Percentiles rank a stretch among this genome's conserved stretches.
Conservation (phyloP, 176 grass and related monocot genomes). For the Cenchrus fungigraminus region DNA sequence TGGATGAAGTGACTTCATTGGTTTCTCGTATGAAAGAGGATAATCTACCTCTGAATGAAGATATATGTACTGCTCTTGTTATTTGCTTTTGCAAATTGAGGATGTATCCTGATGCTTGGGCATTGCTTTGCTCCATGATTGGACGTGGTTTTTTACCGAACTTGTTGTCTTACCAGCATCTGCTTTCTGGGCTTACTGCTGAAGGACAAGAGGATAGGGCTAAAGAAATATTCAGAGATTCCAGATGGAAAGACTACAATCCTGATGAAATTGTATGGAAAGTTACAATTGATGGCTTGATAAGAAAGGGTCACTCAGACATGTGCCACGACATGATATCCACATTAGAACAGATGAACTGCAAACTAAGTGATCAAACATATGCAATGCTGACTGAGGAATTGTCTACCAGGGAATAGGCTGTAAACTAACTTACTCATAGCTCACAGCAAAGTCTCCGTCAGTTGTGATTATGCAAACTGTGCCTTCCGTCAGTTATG, state of each 20-base stretch:
- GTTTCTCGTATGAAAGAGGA: constrained; percentile 60
- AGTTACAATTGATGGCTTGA: constrained; percentile 66
- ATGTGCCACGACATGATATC: constrained; percentile 51
- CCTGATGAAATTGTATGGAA: constrained; percentile 77
- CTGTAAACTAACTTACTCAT: background rate
- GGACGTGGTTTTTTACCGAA: constrained; percentile 53
- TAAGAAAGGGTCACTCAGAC: constrained; percentile 51
- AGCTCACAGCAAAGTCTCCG: background rate
- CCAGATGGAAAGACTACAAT: constrained; percentile 53
- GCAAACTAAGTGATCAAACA: constrained; percentile 57
- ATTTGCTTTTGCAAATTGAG: constrained; percentile 59
- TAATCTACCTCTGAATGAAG: constrained; percentile 46
- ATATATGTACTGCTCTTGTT: constrained; percentile 49
- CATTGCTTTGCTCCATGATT: constrained; percentile 53
- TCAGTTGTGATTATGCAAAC: constrained; percentile 9
- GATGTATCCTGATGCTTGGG: constrained; percentile 50
- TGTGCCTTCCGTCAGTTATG: background rate
- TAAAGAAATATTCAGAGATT: constrained; percentile 51
- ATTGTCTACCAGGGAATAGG: constrained; percentile 31
- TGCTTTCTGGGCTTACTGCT: constrained; percentile 60
- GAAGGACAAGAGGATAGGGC: constrained; percentile 52
- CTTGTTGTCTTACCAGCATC: constrained; percentile 55
- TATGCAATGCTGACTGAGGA: constrained; percentile 54
- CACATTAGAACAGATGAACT: constrained; percentile 55
- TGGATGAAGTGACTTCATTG: constrained; percentile 53